Evolutionary conservation across 1,139 yeast species (phyloP), one percentile per base, ranked within the genome.

Genomic region (Kazachstania sp.): DNA sequence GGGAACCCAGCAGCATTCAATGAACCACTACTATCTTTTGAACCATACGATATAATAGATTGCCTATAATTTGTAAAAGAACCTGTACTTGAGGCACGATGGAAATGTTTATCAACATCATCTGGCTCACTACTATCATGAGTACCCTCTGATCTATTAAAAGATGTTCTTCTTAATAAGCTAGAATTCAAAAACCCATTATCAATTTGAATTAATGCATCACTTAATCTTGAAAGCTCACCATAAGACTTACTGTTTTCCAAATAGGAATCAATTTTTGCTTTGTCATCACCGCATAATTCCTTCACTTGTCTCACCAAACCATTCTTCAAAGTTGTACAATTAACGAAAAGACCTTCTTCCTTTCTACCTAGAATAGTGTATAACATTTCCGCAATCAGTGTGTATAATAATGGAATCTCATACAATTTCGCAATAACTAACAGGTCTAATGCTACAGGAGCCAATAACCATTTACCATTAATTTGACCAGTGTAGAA

Each of bases 401-500:
- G 68, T 56, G 82, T 87, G 58, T 81, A 82, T 34, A 84, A 66
- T 46, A 83, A 66, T 0, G 90, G 88, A 19, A 84, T 74, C 51
- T 79, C 80, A 59, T 78, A 82, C 51, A 77, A 73, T 56, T 81
- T 81, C 3, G 87, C 75, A 56, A 82, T 71, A 30, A 79, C 66
- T 54, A 83, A 69, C 44, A 80, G 72, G 54, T 83, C 88, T 48
- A 82, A 70, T 0, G 85, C 75, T 0, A 85, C 81, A 0, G 90
- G 88, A 1, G 76, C 70, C 32, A 83, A 66, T 18, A 74, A 65
- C 90, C 90, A 83, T 54, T 77, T 80, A 49, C 81, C 78, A 35
- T 86, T 86, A 26, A 83, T 76, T 61, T 83, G 88, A 0, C 92
- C 94, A 9, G 88, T 83, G 58, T 81, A 83, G 51, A 84, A 70